Conservation (phyloP, 108 stramenopile species). For the Mediolabrus comicus region DNA sequence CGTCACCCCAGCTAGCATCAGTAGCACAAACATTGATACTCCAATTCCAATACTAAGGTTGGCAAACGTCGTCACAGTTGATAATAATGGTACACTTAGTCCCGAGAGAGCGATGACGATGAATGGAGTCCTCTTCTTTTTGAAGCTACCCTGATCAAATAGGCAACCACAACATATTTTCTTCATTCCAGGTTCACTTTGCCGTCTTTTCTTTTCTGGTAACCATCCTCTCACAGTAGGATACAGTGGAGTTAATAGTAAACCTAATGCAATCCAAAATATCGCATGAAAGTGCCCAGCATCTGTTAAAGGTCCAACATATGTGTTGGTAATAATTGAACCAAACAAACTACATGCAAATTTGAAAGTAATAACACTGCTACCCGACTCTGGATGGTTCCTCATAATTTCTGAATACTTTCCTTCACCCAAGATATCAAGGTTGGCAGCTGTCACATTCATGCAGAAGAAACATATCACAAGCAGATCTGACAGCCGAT, state of each 20-base stretch:
- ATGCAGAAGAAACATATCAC: conserved; percentile 40
- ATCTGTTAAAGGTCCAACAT: conserved; percentile 48
- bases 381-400: conserved; percentile 32
- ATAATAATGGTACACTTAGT: conserved; percentile 27
- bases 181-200: conserved; percentile 29
- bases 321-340: conserved; percentile 22
- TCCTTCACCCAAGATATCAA: conserved; percentile 45
- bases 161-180: conserved; percentile 31
- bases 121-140: conserved; percentile 39
- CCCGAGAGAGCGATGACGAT: conserved; percentile 45
- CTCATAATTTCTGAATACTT: conserved; percentile 47
- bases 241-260: conserved; percentile 31
- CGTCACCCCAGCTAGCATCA: conserved; percentile 11
- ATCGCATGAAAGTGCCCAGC: conserved; percentile 29
- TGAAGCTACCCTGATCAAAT: conserved; percentile 34
- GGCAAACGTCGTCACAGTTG: conserved; percentile 37
- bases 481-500: conserved; percentile 28
- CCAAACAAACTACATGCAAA: conserved; percentile 28
- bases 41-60: conserved; percentile 29
- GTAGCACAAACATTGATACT: conserved; percentile 14
- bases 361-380: conserved; percentile 34
- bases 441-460: conserved; percentile 26
- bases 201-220: conserved; percentile 35
- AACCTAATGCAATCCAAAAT: conserved; percentile 37
- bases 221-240: conserved; percentile 48